Evolutionary conservation across 768 basidiomycete genomes (phyloP), one percentile per base, ranked within the genome.

Genomic region (Suillus spraguei): DNA sequence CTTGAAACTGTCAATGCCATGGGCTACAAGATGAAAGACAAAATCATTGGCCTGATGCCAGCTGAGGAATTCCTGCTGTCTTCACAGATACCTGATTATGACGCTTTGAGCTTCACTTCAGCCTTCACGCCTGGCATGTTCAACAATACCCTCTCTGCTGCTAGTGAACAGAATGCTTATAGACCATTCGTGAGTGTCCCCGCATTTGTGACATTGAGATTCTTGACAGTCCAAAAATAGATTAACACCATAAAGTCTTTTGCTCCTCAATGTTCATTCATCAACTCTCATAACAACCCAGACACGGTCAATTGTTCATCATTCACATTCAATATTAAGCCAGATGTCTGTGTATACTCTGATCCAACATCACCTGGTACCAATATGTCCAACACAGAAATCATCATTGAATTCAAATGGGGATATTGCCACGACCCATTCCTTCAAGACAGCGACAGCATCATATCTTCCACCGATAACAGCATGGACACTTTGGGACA

Each of bases 401-500:
- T 65, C 28, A 53, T 59, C n/a, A 47, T 65, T 16, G 65, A 65
- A 38, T 63, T 65, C 59, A 65, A 65, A n/a, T 54, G 50, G 50
- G 50, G 32, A 44, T 36, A 41, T 20, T 24, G 38, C 4, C 24
- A 62, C 8, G 53, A 65, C 33, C 28, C 52, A 16, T 64, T 64
- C 59, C 16, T 14, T 32, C n/a, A 46, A n/a, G 20, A 10, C 5
- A 9, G 44, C 4, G 44, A 46, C 7, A 46, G 36, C 36, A 28
- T 24, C 36, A 22, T 41, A 36, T 35, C 35, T 36, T 11, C 41
- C 56, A 59, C 32, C 44, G 10, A 46, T 10, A 46, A 46, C n/a
- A 22, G 44, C 44, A 46, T 46, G 49, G 63, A 68, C 52, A 67
- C 66, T 7, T 59, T 69, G 28, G 68, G 69, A 14, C 66, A 69